Evolutionary conservation across 352 stramenopile species (phyloP), one percentile per base, ranked within the genome.

Genomic region (Phytophthora agathidicida): DNA sequence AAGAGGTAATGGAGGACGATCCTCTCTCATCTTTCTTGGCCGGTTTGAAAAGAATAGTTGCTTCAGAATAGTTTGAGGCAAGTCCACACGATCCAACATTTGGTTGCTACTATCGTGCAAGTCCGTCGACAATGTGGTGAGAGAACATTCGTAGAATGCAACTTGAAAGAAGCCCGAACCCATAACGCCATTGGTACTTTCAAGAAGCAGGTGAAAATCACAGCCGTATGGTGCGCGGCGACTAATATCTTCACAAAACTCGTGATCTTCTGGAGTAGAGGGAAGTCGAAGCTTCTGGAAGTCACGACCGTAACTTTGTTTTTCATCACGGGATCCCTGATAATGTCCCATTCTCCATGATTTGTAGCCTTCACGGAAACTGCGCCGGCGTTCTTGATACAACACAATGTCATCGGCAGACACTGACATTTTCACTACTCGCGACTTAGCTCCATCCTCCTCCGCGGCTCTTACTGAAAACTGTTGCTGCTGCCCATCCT

Each of bases 101-200:
- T 66, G 63, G 20, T 66, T 57, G 28, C 60, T 68, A n/a, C 53
- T 62, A 24, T 80, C 55, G 3, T 70, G 66, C 10, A 78, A 54
- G 24, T 80, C 66, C 3, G 64, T 70, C 2, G 80, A 79, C 7
- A 93, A 55, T n/a, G 71, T 69, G n/a, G 69, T 65, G 6, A 93
- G 47, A 4, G 83, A 93, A 43, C 85, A 94, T 57, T 96, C 87
- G 36, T 94, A 94, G 45, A 96, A 94, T 7, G 84, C 80, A 49
- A 96, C 80, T 50, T 94, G 87, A 49, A 96, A 93, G 51, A 93
- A 93, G 0, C 86, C 84, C 6, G 84, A 93, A 0, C 83, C 77
- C 5, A 86, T 27, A 5, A 45, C 43, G 3, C 73, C 81, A 23
- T 74, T 62, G n/a, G 65, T 50, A 48, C 62, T 77, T 49, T 91